phyloP scores from a whole-genome alignment of 2,329 filamentous ascomycete genomes.

The Dryadomyces quercivorus region DNA sequence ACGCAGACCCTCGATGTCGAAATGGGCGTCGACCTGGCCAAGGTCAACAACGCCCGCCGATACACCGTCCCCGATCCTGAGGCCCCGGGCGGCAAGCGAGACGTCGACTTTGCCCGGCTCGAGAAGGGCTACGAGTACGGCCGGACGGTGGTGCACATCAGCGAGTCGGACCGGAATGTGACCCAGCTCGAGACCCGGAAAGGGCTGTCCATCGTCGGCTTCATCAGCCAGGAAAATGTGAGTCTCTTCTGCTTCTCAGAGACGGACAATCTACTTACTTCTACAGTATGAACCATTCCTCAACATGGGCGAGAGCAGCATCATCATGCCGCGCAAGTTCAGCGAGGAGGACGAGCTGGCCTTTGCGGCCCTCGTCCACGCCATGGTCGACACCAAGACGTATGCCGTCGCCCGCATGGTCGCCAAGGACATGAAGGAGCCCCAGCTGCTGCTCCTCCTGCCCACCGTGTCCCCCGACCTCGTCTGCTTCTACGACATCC shows the following conservation, averaged over 20 bases:
- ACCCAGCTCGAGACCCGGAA: constrained; percentile 74
- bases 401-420: constrained; percentile 83
- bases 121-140: constrained; percentile 95
- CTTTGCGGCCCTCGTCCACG: constrained; percentile 79
- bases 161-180: constrained; percentile 72
- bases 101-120: constrained; percentile 70
- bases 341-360: constrained; percentile 78
- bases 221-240: constrained; percentile 62
- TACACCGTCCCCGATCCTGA: constrained; percentile 71
- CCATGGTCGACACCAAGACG: constrained; percentile 70
- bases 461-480: constrained; percentile 68
- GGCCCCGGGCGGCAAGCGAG: constrained; percentile 65
- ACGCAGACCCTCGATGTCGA: constrained; percentile 37
- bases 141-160: constrained; percentile 80
- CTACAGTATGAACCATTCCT: constrained; percentile 68
- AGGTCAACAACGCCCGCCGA: constrained; percentile 63
- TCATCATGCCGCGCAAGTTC: constrained; percentile 63
- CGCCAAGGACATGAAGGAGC: constrained; percentile 68
- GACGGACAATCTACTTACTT: not conserved
- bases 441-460: constrained; percentile 63
- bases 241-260: constrained; percentile 13
- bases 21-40: constrained; percentile 39
- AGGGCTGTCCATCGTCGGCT: constrained; percentile 73
- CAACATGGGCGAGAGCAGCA: constrained; percentile 67
- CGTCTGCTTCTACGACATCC: constrained; percentile 80